Evolutionary conservation across 2,329 filamentous ascomycete species (phyloP).

Genomic region (Drechslerella stenobrocha): DNA sequence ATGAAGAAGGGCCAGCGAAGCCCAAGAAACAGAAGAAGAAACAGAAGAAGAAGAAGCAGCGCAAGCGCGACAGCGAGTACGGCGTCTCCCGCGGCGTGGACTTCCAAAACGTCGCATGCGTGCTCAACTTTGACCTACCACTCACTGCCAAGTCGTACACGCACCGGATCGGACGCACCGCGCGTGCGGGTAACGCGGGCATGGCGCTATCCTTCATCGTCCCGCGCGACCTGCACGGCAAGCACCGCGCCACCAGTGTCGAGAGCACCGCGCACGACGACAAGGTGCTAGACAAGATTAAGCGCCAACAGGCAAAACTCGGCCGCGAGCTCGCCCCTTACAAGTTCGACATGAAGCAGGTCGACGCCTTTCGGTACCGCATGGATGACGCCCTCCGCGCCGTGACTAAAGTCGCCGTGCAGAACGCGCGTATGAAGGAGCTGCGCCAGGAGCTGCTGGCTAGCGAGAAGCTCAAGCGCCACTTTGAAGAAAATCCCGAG

Average conservation of each 20-base stretch:
- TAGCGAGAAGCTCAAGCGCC: constrained; percentile 87
- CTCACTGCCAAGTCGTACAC: constrained; percentile 87
- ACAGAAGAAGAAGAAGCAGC: constrained; percentile 67
- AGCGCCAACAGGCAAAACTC: constrained; percentile 74
- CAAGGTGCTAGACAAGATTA: constrained; percentile 76
- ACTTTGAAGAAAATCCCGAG: constrained; percentile 95
- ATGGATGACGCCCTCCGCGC: constrained; percentile 89
- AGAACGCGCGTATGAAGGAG: constrained; percentile 85
- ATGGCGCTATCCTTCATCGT: constrained; percentile 97
- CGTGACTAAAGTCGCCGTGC: constrained; percentile 84
- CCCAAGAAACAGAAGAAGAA: constrained; percentile 56
- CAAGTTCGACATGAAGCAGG: constrained; percentile 89
- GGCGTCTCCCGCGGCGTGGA: constrained; percentile 95
- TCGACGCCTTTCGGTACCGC: constrained; percentile 92
- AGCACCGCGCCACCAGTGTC: constrained; percentile 84
- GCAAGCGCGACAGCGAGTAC: constrained; percentile 75
- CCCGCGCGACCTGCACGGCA: constrained; percentile 76
- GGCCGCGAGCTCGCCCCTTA: constrained; percentile 85
- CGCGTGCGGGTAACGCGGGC: constrained; percentile 83
- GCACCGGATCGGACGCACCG: constrained; percentile 94
- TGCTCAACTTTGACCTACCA: constrained; percentile 96
- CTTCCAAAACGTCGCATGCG: constrained; percentile 90
- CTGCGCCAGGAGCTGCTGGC: constrained; percentile 86
- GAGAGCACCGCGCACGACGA: constrained; percentile 79
- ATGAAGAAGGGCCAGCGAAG: constrained; percentile 49